Evolutionary conservation across 768 basidiomycete genomes (phyloP).

Genomic region (Imleria badia): DNA sequence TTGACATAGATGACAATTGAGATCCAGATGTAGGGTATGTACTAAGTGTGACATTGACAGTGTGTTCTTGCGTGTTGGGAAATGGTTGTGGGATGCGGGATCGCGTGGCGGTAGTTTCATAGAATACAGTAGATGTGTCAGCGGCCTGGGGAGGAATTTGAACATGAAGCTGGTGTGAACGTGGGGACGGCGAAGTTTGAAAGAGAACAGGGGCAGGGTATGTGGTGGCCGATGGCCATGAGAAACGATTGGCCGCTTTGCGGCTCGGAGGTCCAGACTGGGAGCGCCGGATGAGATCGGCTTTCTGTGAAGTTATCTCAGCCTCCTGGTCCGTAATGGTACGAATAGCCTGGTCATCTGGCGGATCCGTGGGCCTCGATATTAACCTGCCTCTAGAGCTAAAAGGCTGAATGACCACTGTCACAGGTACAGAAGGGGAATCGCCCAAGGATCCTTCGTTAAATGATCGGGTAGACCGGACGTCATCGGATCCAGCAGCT

Average conservation of each 20-base stretch:
- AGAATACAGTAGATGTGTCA: conserved; percentile 63
- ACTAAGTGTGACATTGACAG: conserved; percentile 23
- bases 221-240: conserved; percentile 40
- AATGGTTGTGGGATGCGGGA: conserved; percentile 24
- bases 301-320: conserved; percentile 30
- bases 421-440: conserved; percentile 12
- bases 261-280: conserved; percentile 43
- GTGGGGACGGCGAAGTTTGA: conserved; percentile 38
- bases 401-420: conserved; percentile 6
- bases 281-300: conserved; percentile 43
- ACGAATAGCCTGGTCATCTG: conserved; percentile 4
- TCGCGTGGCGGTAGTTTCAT: conserved; percentile 52
- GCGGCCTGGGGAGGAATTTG: conserved; percentile 32
- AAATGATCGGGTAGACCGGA: conserved; percentile 65
- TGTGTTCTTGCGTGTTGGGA: conserved; percentile 18
- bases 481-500: conserved; percentile 63
- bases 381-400: conserved; percentile 28
- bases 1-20: conserved; percentile 34
- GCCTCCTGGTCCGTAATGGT: conserved; percentile 3
- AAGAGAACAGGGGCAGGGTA: conserved; percentile 51
- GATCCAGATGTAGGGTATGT: conserved; percentile 34
- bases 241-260: conserved; percentile 36
- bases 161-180: conserved; percentile 32
- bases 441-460: conserved; percentile 46
- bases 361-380: conserved; percentile 12